Base-by-base conservation (phyloP, 208 protist species). In the Leishmania major region DNA sequence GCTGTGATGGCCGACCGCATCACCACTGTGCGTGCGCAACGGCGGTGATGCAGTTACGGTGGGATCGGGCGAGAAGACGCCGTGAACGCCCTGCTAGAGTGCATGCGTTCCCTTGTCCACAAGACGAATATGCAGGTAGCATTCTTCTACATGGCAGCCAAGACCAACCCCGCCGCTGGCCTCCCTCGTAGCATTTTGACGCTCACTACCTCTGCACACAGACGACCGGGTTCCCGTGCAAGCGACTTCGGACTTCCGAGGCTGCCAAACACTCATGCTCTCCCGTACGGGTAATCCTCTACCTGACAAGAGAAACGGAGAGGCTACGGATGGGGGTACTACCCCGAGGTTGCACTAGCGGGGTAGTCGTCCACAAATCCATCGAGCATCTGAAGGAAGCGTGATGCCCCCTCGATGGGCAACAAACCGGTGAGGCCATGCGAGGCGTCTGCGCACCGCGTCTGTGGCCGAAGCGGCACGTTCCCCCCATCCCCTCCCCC, bases 181-280 rank as follows among this genome's bases (percentile, higher is more conserved):
- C 55, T 82, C 15, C 83, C 71, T n/a, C 59, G 78, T 7, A 7
- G 66, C 83, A 73, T 80, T 77, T 80, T 84, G 81, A 59, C 51
- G 75, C 64, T 43, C 3, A 8, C 64, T 35, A 70, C 8, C n/a
- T 0, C 10, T 3, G 15, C 64, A 45, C 35, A 28, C 35, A 28
- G 64, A 25, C 35, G n/a, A 70, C 17, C 35, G 35, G n/a, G 64
- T 45, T n/a, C 35, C 64, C 35, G n/a, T 2, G 15, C n/a, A 35
- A 45, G 35, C n/a, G 19, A 43, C 64, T 2, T 70, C 0, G 3
- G 15, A 43, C 64, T 70, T 11, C n/a, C 64, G 35, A 70, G 64
- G 17, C 31, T 25, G n/a, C 11, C 15, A 35, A 17, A 49, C 40
- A 72, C 67, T 0, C 8, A 25, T 47, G 19, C 7, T 22, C 60